Conservation (phyloP, 164 flowering plant genomes). For the Cinnamomum chago region DNA sequence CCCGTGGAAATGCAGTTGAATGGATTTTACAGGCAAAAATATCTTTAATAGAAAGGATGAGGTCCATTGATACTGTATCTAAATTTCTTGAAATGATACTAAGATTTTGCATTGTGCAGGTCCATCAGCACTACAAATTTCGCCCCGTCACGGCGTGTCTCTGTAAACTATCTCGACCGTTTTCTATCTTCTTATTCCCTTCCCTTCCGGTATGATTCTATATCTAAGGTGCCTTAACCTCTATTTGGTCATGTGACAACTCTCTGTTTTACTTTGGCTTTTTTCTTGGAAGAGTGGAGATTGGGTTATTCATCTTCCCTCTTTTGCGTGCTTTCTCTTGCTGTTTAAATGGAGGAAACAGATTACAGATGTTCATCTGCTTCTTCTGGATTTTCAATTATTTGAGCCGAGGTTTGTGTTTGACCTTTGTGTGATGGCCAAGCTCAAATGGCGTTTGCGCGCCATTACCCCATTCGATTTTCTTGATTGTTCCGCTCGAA, state of each 20-base stretch:
- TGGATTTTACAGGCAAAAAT: conserved; percentile 50
- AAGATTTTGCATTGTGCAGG: conserved; percentile 33
- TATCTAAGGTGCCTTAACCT: no score
- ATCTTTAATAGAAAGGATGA: no score
- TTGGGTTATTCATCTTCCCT: conserved; percentile 64
- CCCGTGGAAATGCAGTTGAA: conserved; percentile 55
- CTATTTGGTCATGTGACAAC: no score
- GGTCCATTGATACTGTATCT: background rate
- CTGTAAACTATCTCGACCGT: conserved; percentile 62
- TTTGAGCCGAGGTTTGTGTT: conserved; percentile 43
- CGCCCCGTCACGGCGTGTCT: conserved; percentile 56
- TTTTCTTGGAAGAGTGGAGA: conserved; percentile 16
- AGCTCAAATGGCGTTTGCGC: conserved; percentile 54
- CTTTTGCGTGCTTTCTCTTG: conserved; percentile 70
- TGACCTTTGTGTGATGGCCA: conserved; percentile 49
- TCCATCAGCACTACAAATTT: conserved; percentile 42
- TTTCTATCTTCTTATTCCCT: conserved; percentile 47
- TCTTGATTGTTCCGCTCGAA: conserved; percentile 39
- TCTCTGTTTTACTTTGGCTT: background rate
- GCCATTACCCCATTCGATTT: conserved; percentile 61
- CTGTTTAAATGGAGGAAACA: conserved; percentile 78
- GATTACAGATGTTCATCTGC: conserved; percentile 31
- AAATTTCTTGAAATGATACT: background rate
- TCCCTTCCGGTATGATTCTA: conserved; percentile 50
- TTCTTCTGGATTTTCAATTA: conserved; percentile 49